Evolutionary conservation across 345 rosid genomes (phyloP).

Genomic region (Citrus cavaleriei): DNA sequence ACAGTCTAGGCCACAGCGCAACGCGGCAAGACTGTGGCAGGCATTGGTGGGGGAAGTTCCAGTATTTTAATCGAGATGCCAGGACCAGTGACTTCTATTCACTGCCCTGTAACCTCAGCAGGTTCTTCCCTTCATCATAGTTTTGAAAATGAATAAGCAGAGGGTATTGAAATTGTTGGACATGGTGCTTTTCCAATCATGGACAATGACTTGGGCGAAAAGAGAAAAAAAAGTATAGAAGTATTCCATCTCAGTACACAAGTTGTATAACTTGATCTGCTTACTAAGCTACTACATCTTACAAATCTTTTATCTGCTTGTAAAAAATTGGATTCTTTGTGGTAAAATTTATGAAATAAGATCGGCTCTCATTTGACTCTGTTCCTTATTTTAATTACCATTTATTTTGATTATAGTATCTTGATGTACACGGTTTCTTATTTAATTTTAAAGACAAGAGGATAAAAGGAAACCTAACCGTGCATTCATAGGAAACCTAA

Average conservation of each 20-base stretch:
- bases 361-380: no score
- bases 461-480: no score
- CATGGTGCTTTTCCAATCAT: background rate
- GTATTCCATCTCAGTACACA: background rate
- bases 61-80: slow-evolving; percentile 42
- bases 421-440: no score
- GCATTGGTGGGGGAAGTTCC: slow-evolving; percentile 89
- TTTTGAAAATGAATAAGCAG: background rate
- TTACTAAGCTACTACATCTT: background rate
- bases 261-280: background rate
- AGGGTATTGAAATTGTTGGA: background rate
- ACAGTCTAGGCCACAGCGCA: slow-evolving; percentile 41
- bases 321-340: no score
- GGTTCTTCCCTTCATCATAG: slow-evolving; percentile 86
- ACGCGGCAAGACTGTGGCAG: slow-evolving; percentile 73
- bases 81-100: slow-evolving; percentile 73
- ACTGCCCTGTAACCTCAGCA: slow-evolving; percentile 64
- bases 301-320: no score
- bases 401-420: no score
- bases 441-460: no score
- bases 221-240: background rate
- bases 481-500: background rate
- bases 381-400: no score
- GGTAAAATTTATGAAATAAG: no score
- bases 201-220: background rate